phyloP scores from a whole-genome alignment of 495 filamentous ascomycete species.

The Pseudevernia furfuracea region DNA sequence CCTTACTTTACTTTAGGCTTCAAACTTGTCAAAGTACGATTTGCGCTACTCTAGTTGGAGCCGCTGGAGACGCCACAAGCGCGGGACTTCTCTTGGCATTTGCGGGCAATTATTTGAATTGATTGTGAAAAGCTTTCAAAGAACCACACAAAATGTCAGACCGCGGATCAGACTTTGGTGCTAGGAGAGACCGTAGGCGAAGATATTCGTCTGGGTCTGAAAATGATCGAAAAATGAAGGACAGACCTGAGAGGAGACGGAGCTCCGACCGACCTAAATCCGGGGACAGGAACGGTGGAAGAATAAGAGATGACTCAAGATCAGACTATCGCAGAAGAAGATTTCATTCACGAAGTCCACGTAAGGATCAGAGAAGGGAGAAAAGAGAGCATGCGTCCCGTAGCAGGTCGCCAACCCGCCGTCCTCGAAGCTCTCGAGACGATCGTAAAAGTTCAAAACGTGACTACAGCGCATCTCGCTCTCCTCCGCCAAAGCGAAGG shows the following conservation, averaged over 20 bases:
- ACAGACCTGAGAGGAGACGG: neutral
- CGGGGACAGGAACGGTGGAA: neutral
- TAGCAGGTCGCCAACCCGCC: constrained; percentile 27
- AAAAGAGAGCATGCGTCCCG: neutral
- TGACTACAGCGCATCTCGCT: constrained; percentile 27
- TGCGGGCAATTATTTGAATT: neutral
- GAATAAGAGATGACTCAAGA: neutral
- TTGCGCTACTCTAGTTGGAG: neutral
- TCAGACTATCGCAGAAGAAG: constrained; percentile 8
- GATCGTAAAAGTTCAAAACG: constrained; percentile 30
- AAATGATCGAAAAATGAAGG: neutral
- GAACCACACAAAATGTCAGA: constrained; percentile 1
- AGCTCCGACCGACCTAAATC: neutral
- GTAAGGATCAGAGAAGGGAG: neutral
- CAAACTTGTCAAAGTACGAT: too few species aligned
- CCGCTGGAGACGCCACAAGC: neutral
- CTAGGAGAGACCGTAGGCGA: neutral
- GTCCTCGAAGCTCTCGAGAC: constrained; percentile 16
- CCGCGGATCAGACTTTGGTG: neutral
- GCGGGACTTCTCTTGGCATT: neutral
- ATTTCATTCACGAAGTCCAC: constrained; percentile 4
- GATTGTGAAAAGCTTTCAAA: neutral
- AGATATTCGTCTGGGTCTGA: constrained; percentile 3
- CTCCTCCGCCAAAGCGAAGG: constrained; percentile 14
- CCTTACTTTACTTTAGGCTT: too few species aligned